phyloP scores from a whole-genome alignment of 768 basidiomycete genomes.

The Cystofilobasidium capitatum region DNA sequence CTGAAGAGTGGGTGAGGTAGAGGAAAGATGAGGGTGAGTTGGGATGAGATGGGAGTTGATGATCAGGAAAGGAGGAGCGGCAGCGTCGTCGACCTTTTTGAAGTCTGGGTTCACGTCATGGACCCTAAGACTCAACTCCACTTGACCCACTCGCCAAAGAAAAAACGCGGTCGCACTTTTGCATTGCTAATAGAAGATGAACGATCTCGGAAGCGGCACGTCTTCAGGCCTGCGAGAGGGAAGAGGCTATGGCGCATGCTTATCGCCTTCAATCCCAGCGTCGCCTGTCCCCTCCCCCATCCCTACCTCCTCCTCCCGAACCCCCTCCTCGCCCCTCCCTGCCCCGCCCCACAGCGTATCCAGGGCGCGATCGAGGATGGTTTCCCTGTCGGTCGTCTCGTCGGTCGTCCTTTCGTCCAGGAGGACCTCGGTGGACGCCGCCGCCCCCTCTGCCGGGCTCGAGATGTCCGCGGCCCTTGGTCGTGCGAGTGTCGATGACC shows the following conservation, averaged over 20 bases:
- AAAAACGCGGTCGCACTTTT: no score
- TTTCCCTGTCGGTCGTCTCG: neutral
- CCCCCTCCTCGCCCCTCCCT: neutral
- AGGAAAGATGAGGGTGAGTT: neutral
- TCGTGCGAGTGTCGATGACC: slow-evolving; percentile 22
- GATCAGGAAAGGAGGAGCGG: neutral
- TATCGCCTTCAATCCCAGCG: no score
- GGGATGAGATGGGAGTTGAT: neutral
- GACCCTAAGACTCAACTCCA: no score
- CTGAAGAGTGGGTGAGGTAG: neutral
- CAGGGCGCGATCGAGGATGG: neutral
- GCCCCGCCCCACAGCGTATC: neutral
- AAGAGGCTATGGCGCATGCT: no score
- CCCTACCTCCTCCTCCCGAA: no score
- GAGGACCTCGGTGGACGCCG: neutral
- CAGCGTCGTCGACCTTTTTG: no score
- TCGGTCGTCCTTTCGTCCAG: neutral
- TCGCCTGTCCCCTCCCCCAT: no score
- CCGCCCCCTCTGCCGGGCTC: neutral
- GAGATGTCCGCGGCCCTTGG: neutral
- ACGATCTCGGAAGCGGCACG: no score
- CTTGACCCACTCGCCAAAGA: no score
- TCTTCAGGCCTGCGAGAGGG: no score
- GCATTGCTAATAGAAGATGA: no score
- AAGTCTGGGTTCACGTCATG: neutral